Percentiles rank a stretch among this genome's conserved stretches.
phyloP scores from a whole-genome alignment of 2,329 filamentous ascomycete genomes.

The Exophiala oligosperma region DNA sequence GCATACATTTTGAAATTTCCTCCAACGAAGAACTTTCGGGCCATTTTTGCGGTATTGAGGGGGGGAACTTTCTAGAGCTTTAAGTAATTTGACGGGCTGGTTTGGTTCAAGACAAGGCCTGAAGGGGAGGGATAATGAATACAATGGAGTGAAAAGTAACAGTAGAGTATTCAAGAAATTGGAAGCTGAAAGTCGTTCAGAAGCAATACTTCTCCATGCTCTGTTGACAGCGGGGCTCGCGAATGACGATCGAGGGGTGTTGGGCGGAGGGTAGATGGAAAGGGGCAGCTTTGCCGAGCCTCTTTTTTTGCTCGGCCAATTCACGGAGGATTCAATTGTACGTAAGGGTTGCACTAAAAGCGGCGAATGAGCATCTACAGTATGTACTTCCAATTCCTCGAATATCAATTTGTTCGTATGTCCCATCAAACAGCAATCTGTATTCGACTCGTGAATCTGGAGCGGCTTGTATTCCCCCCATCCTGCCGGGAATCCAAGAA shows the following conservation, averaged over 20 bases:
- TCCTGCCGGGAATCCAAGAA: too few species aligned
- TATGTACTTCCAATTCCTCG: too few species aligned
- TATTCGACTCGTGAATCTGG: too few species aligned
- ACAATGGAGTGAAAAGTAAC: not conserved
- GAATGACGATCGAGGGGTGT: constrained; percentile 11
- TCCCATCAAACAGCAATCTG: too few species aligned
- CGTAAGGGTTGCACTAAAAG: too few species aligned
- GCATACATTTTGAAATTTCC: constrained; percentile 98
- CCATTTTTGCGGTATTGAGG: constrained; percentile 62
- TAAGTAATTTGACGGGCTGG: not conserved
- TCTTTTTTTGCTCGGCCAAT: constrained; percentile 1
- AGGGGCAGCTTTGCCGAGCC: constrained; percentile 16
- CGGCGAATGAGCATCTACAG: too few species aligned
- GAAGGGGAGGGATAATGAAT: not conserved
- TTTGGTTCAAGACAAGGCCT: not conserved
- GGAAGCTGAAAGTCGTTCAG: not conserved
- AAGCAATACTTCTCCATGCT: constrained; percentile 7
- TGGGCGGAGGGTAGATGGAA: not conserved
- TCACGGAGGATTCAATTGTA: not conserved
- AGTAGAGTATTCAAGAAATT: constrained; percentile 1
- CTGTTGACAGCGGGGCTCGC: constrained; percentile 25
- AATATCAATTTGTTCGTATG: too few species aligned
- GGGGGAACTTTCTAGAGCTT: not conserved
- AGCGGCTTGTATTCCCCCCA: too few species aligned
- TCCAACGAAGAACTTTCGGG: constrained; percentile 95